Evolutionary conservation across 2,329 filamentous ascomycete species (phyloP).

Genomic region (Chrysoporthe puriensis): DNA sequence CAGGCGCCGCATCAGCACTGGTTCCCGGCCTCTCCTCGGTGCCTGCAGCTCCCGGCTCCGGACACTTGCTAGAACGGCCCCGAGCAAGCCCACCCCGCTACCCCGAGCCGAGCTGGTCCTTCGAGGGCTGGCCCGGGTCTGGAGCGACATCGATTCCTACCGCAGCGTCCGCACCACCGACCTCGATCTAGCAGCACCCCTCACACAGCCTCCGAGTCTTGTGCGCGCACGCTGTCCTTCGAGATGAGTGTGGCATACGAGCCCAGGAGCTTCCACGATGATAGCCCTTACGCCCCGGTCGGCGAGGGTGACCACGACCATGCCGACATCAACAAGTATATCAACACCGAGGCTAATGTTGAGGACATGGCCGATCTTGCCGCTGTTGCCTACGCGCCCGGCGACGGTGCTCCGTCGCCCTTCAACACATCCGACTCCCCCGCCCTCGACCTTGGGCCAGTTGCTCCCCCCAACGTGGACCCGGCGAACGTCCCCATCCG

Average conservation of each 20-base stretch:
- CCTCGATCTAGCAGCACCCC: not conserved
- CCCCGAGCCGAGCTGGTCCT: not conserved
- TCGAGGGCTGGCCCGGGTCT: not conserved
- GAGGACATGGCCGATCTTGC: constrained; percentile 39
- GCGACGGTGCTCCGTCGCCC: constrained; percentile 28
- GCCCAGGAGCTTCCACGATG: constrained; percentile 51
- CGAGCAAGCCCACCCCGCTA: not conserved
- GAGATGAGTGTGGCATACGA: constrained; percentile 58
- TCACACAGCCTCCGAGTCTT: not conserved
- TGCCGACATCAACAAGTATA: constrained; percentile 33
- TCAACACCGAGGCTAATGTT: constrained; percentile 43
- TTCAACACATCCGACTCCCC: constrained; percentile 24
- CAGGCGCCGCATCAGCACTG: not conserved
- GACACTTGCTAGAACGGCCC: not conserved
- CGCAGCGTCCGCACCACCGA: not conserved
- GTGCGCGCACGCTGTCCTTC: not conserved
- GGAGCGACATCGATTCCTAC: not conserved
- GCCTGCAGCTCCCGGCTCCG: not conserved
- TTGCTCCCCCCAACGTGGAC: constrained; percentile 34
- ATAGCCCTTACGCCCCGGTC: constrained; percentile 52
- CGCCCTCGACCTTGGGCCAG: constrained; percentile 43
- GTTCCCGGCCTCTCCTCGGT: no score
- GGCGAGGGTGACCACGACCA: constrained; percentile 41
- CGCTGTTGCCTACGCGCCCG: constrained; percentile 36
- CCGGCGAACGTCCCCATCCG: constrained; percentile 39